Evolutionary conservation across 495 filamentous ascomycete species (phyloP), one percentile per base, ranked within the genome.

Genomic region (Penicillium egyptiacum): DNA sequence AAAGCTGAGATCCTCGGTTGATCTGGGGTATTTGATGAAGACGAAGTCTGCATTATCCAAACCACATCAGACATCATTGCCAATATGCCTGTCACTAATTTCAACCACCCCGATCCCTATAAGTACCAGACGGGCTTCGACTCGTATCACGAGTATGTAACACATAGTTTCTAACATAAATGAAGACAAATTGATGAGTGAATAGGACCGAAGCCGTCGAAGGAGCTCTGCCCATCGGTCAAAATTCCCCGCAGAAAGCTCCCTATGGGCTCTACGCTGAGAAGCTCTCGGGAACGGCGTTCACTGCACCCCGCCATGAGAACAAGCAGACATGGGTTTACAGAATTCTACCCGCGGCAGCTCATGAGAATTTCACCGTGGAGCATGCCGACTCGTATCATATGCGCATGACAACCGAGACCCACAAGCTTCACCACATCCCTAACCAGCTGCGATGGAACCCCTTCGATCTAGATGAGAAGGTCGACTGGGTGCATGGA

Each of bases 311-410:
- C 0, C 83, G 92, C 17, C 82, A 87, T 71, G 89, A 94, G 68
- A 97, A 96, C 75, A 85, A 87, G 68, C 92, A 96, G 65, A 82
- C 92, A 37, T 97, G 92, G 92, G 85, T 96, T n/a, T 96, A 97
- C 69, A 84, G 92, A 11, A 90, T 96, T 57, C 77, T 96, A 26
- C 92, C 92, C 35, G 83, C 89, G 0, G 91, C 90, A 40, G 82
- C 91, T 6, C 92, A 97, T 64, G 82, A 84, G 55, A 82, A 88
- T 48, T 96, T 96, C 69, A 65, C 79, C 23, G 73, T 81, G 0
- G 70, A 78, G 39, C 81, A 85, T 60, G 75, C 73, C 14, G 68
- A 71, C 23, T 79, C 79, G 12, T 83, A 84, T 55, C 81, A 83
- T 61, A 82, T 78, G 2, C 75, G 75, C 16, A 70, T 77, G 67